Conservation (phyloP, 1,284 basidiomycete genomes). For the Ustilago sp. region DNA sequence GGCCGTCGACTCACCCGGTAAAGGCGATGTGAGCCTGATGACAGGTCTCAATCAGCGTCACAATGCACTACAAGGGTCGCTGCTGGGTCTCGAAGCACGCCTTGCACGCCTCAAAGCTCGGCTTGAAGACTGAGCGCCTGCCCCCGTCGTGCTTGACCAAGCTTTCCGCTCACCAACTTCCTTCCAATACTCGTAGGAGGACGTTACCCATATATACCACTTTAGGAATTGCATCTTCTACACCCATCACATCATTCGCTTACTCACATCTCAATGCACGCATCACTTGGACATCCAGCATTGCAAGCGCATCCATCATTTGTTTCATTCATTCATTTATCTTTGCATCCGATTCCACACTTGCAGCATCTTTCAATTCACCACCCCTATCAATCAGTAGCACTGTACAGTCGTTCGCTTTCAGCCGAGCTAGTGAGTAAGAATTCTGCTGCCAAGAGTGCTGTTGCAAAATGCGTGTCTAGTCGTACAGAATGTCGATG, state of each 20-base stretch:
- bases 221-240: background rate
- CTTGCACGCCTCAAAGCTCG: slow-evolving; percentile 45
- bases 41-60: slow-evolving; percentile 44
- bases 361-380: background rate
- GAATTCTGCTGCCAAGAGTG: background rate
- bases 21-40: slow-evolving; percentile 48
- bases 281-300: slow-evolving; percentile 4
- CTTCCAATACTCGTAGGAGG: background rate
- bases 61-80: slow-evolving; percentile 41
- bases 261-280: slow-evolving; percentile 5
- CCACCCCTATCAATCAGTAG: background rate
- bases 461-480: background rate
- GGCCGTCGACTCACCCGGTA: slow-evolving; percentile 18
- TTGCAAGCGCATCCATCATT: background rate
- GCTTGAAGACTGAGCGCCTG: slow-evolving; percentile 19
- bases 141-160: background rate
- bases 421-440: background rate
- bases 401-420: background rate
- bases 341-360: slow-evolving; percentile 1
- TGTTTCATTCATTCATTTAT: background rate
- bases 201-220: background rate
- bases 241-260: slow-evolving; percentile 9
- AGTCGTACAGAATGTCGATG: slow-evolving; percentile 53
- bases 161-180: background rate
- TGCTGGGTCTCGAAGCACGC: slow-evolving; percentile 39